phyloP scores from a whole-genome alignment of 2,329 filamentous ascomycete species.

The Cladosporium sp. region DNA sequence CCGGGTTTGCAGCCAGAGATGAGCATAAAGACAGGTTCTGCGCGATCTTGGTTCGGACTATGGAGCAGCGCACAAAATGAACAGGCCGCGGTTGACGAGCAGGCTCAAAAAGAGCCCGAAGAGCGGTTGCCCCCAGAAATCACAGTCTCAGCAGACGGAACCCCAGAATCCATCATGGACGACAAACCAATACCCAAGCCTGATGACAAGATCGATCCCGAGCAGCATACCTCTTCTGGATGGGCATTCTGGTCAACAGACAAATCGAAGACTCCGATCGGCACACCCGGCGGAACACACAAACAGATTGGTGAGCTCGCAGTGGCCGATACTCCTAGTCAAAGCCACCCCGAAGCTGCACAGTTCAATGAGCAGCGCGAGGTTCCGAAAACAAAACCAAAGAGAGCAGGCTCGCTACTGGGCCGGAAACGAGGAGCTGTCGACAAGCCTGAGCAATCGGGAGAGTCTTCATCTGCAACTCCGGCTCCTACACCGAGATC shows the following conservation, averaged over 20 bases:
- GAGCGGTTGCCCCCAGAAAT: conserved; percentile 23
- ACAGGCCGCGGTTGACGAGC: conserved; percentile 33
- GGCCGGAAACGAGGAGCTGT: conserved; percentile 29
- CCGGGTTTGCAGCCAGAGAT: conserved; percentile 28
- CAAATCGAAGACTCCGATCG: conserved; percentile 53
- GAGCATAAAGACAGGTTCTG: conserved; percentile 24
- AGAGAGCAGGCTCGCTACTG: conserved; percentile 29
- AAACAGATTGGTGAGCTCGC: conserved; percentile 56
- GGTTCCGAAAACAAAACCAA: conserved; percentile 23
- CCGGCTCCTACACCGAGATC: conserved; percentile 9
- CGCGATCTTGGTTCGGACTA: conserved; percentile 51
- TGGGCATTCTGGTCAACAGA: conserved; percentile 83
- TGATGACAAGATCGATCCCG: conserved; percentile 23
- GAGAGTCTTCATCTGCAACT: conserved; percentile 8
- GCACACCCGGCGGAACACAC: conserved; percentile 59
- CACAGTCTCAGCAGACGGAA: conserved; percentile 23
- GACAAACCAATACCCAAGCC: not conserved
- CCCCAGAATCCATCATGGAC: conserved; percentile 11
- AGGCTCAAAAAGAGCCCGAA: conserved; percentile 27
- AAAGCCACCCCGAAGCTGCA: conserved; percentile 53
- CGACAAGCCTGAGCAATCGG: conserved; percentile 27
- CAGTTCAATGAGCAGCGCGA: conserved; percentile 51
- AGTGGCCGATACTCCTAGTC: conserved; percentile 54
- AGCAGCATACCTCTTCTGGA: conserved; percentile 56
- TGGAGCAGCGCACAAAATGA: conserved; percentile 53